Evolutionary conservation across 805 yeast species (phyloP).

Genomic region (Tetrapisispora phaffii): DNA sequence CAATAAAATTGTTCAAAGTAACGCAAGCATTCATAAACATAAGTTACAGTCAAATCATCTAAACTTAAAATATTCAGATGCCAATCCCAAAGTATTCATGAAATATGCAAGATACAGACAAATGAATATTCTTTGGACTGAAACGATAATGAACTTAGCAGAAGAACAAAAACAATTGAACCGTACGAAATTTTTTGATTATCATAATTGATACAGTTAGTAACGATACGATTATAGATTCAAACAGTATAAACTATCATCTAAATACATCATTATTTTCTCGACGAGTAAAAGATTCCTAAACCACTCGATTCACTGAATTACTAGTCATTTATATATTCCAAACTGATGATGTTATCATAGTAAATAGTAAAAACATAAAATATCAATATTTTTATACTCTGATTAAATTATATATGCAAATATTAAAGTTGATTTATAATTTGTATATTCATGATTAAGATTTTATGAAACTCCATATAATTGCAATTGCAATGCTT

Average conservation of each 20-base stretch:
- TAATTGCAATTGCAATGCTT: neutral
- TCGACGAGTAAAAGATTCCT: too few species aligned
- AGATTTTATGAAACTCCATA: neutral
- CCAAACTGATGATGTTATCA: neutral
- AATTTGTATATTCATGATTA: neutral
- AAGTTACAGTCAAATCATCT: constrained; percentile 14
- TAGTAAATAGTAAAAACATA: neutral
- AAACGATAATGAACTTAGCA: constrained; percentile 38
- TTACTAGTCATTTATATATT: neutral
- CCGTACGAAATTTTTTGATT: constrained; percentile 6
- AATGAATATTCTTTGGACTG: constrained; percentile 39
- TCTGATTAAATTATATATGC: neutral
- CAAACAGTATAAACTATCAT: neutral
- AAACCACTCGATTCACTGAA: too few species aligned
- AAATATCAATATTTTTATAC: neutral
- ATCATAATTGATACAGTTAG: neutral
- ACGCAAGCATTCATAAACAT: constrained; percentile 41
- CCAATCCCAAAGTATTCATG: constrained; percentile 53
- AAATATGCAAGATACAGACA: constrained; percentile 37
- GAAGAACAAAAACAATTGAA: constrained; percentile 24
- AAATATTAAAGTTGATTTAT: too few species aligned
- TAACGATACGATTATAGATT: neutral
- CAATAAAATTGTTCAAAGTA: constrained; percentile 29
- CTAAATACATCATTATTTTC: too few species aligned
- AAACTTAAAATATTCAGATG: constrained; percentile 40